A percentile compares a stretch with the other conserved stretches of the same genome.
These are phyloP conservation scores for Hypsizygus marmoreus DNA, from an alignment of 768 basidiomycete genomes.

Conservation along the genomic window DNA sequence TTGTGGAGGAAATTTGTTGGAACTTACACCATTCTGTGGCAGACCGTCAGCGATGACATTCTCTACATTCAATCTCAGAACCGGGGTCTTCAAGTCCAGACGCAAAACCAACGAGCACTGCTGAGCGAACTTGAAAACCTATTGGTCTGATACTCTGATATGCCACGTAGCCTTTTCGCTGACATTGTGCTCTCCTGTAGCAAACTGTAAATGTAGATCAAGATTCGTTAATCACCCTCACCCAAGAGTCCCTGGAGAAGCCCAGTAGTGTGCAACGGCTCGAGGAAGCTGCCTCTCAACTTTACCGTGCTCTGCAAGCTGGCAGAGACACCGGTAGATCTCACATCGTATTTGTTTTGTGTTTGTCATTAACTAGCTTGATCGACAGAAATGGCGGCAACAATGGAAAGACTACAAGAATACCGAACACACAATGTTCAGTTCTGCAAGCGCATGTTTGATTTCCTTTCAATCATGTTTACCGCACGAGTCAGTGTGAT, in stretches of 20 bases:
- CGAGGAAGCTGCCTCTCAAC: constrained; percentile 79
- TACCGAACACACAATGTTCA: constrained; percentile 88
- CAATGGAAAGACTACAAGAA: constrained; percentile 89
- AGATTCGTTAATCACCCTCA: constrained; percentile 71
- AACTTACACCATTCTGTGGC: constrained; percentile 4
- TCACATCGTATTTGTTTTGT: background rate
- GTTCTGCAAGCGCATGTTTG: constrained; percentile 90
- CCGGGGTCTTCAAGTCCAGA: constrained; percentile 95
- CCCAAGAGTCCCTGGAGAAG: constrained; percentile 89
- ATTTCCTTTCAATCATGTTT: constrained; percentile 91
- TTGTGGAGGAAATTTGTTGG: background rate
- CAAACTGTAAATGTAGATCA: constrained; percentile 94
- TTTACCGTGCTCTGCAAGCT: constrained; percentile 95
- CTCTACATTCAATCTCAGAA: constrained; percentile 95
- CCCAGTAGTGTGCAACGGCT: constrained; percentile 71
- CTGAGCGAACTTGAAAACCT: constrained; percentile 86
- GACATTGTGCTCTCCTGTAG: constrained; percentile 37
- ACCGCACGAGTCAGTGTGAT: constrained; percentile 70
- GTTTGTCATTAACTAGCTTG: constrained; percentile 13
- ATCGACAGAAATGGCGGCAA: constrained; percentile 87
- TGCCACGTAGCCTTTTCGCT: background rate
- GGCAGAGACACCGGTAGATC: constrained; percentile 80
- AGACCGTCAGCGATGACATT: constrained; percentile 97
- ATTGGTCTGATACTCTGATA: constrained; percentile 41
- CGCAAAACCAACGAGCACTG: constrained; percentile 88